These are phyloP conservation scores for Akanthomyces uredinophilus DNA, from an alignment of 2,329 filamentous ascomycete species.

Conservation along the genomic window DNA sequence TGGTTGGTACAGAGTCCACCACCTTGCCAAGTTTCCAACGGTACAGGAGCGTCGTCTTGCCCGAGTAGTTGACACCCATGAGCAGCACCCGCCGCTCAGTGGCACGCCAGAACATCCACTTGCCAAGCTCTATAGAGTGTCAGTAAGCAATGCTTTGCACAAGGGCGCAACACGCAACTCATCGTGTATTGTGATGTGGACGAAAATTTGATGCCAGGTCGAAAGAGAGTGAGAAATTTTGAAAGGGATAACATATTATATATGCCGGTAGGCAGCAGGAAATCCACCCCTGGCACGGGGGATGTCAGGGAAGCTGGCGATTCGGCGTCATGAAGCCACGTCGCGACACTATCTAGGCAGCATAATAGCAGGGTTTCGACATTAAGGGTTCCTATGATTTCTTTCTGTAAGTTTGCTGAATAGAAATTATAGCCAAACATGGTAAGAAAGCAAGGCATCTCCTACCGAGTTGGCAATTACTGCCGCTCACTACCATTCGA, in stretches of 20 bases:
- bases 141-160: background rate
- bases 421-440: too few relatives aligned
- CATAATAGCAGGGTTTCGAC: background rate
- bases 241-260: background rate
- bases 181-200: background rate
- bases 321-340: background rate
- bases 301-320: background rate
- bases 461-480: too few relatives aligned
- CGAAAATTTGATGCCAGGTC: too few relatives aligned
- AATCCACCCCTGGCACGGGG: background rate
- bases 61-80: conserved; percentile 31
- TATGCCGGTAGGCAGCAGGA: background rate
- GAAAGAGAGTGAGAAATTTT: too few relatives aligned
- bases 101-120: conserved; percentile 1
- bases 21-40: conserved; percentile 85
- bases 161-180: background rate
- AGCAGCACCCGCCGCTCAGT: conserved; percentile 5
- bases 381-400: background rate
- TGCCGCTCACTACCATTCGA: too few relatives aligned
- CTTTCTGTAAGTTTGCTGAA: too few relatives aligned
- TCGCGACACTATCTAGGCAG: background rate
- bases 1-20: conserved; percentile 71
- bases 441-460: too few relatives aligned
- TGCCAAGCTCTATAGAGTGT: background rate
- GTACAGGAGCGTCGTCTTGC: conserved; percentile 74